A percentile compares a stretch with the other conserved stretches of the same genome.
phyloP scores from a whole-genome alignment of 305 asterid species.

The Solanum chacoense region DNA sequence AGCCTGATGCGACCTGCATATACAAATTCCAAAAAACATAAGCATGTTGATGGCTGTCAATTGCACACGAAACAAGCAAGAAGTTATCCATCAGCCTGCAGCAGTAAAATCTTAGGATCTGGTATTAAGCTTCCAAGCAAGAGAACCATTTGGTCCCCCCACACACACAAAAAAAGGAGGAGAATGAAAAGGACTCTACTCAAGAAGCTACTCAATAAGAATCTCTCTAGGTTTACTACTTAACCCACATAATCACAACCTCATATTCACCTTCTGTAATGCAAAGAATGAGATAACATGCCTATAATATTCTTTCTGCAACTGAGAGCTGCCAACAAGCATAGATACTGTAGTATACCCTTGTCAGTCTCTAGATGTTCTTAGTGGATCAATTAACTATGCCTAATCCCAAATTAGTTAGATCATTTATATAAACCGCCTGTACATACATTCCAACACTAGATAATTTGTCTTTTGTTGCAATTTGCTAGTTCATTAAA shows the following conservation, averaged over 20 bases:
- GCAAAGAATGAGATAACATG: background rate
- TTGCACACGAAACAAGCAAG: background rate
- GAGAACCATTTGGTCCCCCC: background rate
- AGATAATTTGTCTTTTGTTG: background rate
- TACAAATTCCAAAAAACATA: background rate
- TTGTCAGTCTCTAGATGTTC: background rate
- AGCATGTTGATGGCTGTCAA: background rate
- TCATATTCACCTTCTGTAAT: background rate
- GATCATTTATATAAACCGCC: background rate
- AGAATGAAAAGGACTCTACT: background rate
- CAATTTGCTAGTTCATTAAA: background rate
- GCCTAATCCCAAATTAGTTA: background rate
- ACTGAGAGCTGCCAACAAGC: background rate
- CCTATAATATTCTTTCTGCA: background rate
- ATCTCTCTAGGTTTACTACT: background rate
- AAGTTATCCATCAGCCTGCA: background rate
- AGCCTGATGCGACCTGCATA: slow-evolving; percentile 75
- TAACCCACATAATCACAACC: background rate
- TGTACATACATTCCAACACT: background rate
- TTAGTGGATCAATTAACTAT: background rate
- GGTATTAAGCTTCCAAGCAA: background rate
- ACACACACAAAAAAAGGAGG: background rate
- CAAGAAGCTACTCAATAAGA: background rate
- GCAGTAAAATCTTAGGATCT: background rate
- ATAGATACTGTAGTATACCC: background rate